Conservation (phyloP, 192 early-diverging fungal genomes). For the Powellomyces hirtus region DNA sequence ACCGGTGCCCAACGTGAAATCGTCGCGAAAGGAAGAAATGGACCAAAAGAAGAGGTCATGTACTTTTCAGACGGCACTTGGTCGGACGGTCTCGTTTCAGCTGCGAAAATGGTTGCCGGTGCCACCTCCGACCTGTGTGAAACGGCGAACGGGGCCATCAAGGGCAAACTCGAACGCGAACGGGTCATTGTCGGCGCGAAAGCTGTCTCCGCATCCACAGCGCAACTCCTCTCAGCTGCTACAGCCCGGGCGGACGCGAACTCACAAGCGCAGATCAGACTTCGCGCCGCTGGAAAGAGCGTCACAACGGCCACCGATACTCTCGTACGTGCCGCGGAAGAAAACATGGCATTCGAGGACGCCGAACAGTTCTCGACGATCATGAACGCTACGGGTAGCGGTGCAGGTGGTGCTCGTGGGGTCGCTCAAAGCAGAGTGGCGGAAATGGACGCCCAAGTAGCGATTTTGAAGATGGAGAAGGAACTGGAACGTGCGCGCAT, state of each 20-base stretch:
- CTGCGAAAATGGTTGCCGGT: constrained; percentile 53
- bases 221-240: constrained; percentile 51
- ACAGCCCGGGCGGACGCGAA: constrained; percentile 34
- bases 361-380: constrained; percentile 32
- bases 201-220: constrained; percentile 46
- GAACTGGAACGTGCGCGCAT: constrained; percentile 54
- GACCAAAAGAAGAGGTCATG: constrained; percentile 29
- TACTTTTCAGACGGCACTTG: constrained; percentile 63
- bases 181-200: constrained; percentile 49
- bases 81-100: constrained; percentile 56
- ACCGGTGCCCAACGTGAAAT: constrained; percentile 55
- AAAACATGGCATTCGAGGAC: constrained; percentile 45
- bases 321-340: constrained; percentile 51
- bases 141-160: constrained; percentile 46
- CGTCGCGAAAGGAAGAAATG: constrained; percentile 29
- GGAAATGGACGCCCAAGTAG: constrained; percentile 58
- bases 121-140: constrained; percentile 53
- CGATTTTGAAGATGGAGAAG: constrained; percentile 58
- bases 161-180: constrained; percentile 43
- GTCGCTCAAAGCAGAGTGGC: constrained; percentile 35
- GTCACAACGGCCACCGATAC: constrained; percentile 54
- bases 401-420: constrained; percentile 6
- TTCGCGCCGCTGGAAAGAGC: constrained; percentile 54
- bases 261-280: constrained; percentile 45
- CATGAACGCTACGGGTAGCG: constrained; percentile 24